Conservation (phyloP, 1,139 yeast species). For the Kodamaea anthophila region DNA sequence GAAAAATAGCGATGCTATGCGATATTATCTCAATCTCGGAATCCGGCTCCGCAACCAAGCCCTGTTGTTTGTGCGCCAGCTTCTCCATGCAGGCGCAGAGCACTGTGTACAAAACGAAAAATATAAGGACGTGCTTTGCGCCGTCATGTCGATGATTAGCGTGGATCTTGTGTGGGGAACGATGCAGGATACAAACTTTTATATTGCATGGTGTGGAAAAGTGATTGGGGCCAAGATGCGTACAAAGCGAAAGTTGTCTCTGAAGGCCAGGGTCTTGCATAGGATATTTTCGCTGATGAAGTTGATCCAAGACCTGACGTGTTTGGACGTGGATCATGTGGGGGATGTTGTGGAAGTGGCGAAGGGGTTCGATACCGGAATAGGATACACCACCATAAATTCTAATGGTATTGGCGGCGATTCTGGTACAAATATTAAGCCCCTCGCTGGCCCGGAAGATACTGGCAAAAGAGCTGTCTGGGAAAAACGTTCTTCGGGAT, state of each 20-base stretch:
- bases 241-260: constrained; percentile 58
- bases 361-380: constrained; percentile 7
- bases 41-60: constrained; percentile 73
- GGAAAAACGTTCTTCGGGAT: background rate
- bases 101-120: constrained; percentile 59
- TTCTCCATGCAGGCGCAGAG: constrained; percentile 37
- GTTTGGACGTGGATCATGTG: constrained; percentile 42
- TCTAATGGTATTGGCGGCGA: constrained; percentile 25
- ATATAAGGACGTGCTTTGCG: constrained; percentile 79
- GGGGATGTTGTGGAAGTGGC: constrained; percentile 16
- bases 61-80: constrained; percentile 53
- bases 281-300: constrained; percentile 72
- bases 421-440: constrained; percentile 10
- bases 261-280: constrained; percentile 73
- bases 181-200: constrained; percentile 77
- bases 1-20: constrained; percentile 56
- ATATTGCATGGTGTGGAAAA: constrained; percentile 70
- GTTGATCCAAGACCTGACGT: constrained; percentile 67
- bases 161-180: constrained; percentile 91
- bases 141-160: constrained; percentile 80
- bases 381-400: constrained; percentile 31
- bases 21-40: constrained; percentile 66
- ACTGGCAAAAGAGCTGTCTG: background rate
- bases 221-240: constrained; percentile 66
- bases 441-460: constrained; percentile 10